Evolutionary conservation across 495 filamentous ascomycete species (phyloP), one percentile per base, ranked within the genome.

Genomic region (Geopyxis carbonaria): DNA sequence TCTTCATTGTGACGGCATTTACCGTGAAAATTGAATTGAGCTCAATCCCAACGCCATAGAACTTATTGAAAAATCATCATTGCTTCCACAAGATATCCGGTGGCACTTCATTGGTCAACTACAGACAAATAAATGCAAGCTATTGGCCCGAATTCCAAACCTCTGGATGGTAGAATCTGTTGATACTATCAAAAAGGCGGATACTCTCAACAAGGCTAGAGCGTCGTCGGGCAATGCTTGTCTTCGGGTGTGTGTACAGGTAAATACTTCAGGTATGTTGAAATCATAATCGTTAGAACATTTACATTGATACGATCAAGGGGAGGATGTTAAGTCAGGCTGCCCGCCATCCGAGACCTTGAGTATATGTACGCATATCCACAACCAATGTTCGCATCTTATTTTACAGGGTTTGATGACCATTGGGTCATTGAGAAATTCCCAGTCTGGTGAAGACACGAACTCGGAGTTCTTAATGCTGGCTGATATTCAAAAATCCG

Each of bases 41-140:
- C 28, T n/a, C n/a, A n/a, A n/a, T n/a, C n/a, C n/a, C n/a, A n/a
- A n/a, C n/a, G n/a, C n/a, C n/a, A n/a, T 35, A 56, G 89, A 97
- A 56, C 74, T 97, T 29, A 62, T 70, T 34, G 73, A 87, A 57
- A 97, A 97, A 61, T 78, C 85, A 8, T 64, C 68, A 7, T 50
- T 84, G 14, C 70, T 95, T 4, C 89, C 89, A 0, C 50, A 56
- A n/a, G 68, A 62, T 14, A 79, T 97, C 40, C 66, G 69, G 38
- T 97, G 89, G 89, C 89, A 97, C 55, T 93, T 94, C 58, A 95
- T 94, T 59, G 89, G 89, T 37, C 80, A 75, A 0, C 61, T 97
- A 27, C 45, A 42, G 31, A 38, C 63, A 58, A 92, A 89, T 50
- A 93, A 95, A 63, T 93, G 87, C 69, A 80, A 80, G 35, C 70